Base-by-base conservation (phyloP, 495 filamentous ascomycete genomes). In the Penicillium flavigenum region DNA sequence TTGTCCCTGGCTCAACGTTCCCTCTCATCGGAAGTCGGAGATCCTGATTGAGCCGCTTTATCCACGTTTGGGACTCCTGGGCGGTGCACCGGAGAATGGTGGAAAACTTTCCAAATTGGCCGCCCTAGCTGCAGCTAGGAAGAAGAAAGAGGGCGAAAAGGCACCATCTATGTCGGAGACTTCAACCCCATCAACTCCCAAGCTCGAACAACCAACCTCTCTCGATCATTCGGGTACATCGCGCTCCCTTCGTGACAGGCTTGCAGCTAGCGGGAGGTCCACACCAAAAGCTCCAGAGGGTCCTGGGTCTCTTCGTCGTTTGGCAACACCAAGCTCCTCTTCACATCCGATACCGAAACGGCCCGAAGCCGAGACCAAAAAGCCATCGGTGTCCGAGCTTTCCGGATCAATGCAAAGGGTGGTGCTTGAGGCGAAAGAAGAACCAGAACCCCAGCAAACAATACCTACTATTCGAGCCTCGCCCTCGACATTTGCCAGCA, bases 81-180 rank as follows among this genome's bases (percentile, higher is more conserved):
- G 94, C 20, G 94, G 95, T 20, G 83, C 88, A 3, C 64, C 78
- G 11, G 75, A 83, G n/a, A 63, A 51, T 47, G 72, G 67, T 9
- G 77, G 73, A 5, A 96, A 95, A 64, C 80, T 88, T 66, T 96
- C 93, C 11, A 98, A 97, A 66, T 78, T 98, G 29, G 92, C 94
- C 57, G 87, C 87, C 42, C 77, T 98, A 19, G 93, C 93, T 56
- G 91, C 90, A n/a, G 86, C 88, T 20, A 83, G 91, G 48, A 95
- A 92, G 74, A 92, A 91, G 71, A 86, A 88, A 47, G 88, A 90
- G 39, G 72, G 69, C 9, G 86, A 87, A 10, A 86, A 86, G 66
- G 76, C 76, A 47, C 56, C 67, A 10, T 61, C 67, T 22, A 52
- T 70, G 10, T 36, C 68, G 4, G 54, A 51, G 10, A 22, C 58